phyloP scores from a whole-genome alignment of 2,329 filamentous ascomycete species.

The Mariannaea sp. region DNA sequence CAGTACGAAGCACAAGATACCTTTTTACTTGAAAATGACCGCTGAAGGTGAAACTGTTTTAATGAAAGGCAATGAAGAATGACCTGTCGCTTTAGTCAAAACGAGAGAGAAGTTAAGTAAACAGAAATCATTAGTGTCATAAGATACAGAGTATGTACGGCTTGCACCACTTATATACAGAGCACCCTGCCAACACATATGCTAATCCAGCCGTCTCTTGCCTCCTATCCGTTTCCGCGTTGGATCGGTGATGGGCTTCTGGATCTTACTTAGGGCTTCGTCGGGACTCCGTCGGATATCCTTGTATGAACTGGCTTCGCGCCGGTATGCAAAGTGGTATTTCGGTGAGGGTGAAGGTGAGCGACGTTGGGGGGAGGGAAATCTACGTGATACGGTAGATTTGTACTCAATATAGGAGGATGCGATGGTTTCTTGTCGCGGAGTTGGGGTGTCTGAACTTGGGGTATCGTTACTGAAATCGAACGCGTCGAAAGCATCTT shows the following conservation, averaged over 20 bases:
- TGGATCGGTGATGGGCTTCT: constrained; percentile 51
- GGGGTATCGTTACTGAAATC: constrained; percentile 43
- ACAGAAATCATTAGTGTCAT: constrained; percentile 43
- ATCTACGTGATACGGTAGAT: constrained; percentile 39
- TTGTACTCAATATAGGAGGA: constrained; percentile 47
- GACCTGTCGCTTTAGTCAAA: constrained; percentile 25
- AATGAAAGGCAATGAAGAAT: constrained; percentile 21
- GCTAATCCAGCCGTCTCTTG: constrained; percentile 49
- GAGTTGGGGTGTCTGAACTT: constrained; percentile 52
- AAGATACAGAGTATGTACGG: constrained; percentile 46
- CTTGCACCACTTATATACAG: constrained; percentile 48
- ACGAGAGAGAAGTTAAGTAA: constrained; percentile 14
- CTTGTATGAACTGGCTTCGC: constrained; percentile 28
- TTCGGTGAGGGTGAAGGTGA: constrained; percentile 44
- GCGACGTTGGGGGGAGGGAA: constrained; percentile 42
- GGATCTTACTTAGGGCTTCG: constrained; percentile 52
- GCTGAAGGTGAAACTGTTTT: constrained; percentile 15
- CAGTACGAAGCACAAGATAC: constrained; percentile 29
- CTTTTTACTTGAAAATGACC: constrained; percentile 34
- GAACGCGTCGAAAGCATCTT: constrained; percentile 45
- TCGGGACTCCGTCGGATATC: constrained; percentile 53
- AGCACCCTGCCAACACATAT: constrained; percentile 37
- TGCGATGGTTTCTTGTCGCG: constrained; percentile 44
- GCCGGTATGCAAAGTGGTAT: constrained; percentile 39
- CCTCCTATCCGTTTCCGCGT: constrained; percentile 48